A percentile compares a stretch with the other conserved stretches of the same genome.
Evolutionary conservation across 352 stramenopile genomes (phyloP).

Genomic region (Pythium sukuiense): DNA sequence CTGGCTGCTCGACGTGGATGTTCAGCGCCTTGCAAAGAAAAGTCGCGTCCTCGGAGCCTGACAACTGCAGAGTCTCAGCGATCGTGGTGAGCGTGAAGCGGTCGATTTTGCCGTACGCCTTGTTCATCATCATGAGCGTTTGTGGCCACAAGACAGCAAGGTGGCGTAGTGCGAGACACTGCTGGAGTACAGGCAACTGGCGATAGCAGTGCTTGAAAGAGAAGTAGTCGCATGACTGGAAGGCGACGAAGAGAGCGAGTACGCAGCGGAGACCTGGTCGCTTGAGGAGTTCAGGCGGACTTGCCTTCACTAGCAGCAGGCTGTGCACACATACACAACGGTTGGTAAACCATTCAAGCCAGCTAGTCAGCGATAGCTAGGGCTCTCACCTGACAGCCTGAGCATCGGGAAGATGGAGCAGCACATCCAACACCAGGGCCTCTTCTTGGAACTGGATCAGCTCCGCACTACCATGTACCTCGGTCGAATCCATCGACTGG

Average conservation of each 20-base stretch:
- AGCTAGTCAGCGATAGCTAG: too few species aligned
- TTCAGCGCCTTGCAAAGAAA: slow-evolving; percentile 46
- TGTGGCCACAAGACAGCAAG: slow-evolving; percentile 37
- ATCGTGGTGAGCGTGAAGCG: slow-evolving; percentile 47
- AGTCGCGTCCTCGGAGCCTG: slow-evolving; percentile 21
- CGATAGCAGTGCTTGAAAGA: slow-evolving; percentile 32
- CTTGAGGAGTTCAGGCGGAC: not conserved
- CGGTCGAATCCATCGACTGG: not conserved
- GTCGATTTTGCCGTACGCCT: slow-evolving; percentile 61
- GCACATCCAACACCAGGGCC: slow-evolving; percentile 54
- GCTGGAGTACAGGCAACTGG: slow-evolving; percentile 42
- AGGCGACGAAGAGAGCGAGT: slow-evolving; percentile 50
- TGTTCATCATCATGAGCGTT: slow-evolving; percentile 53
- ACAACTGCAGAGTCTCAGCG: slow-evolving; percentile 32
- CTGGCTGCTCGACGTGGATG: slow-evolving; percentile 33
- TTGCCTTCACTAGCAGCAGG: slow-evolving; percentile 40
- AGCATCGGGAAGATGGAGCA: slow-evolving; percentile 58
- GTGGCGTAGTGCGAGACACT: slow-evolving; percentile 41
- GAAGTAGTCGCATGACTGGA: slow-evolving; percentile 49
- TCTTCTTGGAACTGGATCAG: slow-evolving; percentile 29
- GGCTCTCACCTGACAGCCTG: slow-evolving; percentile 35
- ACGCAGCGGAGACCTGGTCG: slow-evolving; percentile 17
- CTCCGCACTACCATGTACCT: not conserved
- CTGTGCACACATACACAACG: not conserved
- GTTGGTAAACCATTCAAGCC: too few species aligned